These are phyloP conservation scores for Rhodotorula toruloides DNA, from an alignment of 768 basidiomycete genomes.

Conservation along the genomic window DNA sequence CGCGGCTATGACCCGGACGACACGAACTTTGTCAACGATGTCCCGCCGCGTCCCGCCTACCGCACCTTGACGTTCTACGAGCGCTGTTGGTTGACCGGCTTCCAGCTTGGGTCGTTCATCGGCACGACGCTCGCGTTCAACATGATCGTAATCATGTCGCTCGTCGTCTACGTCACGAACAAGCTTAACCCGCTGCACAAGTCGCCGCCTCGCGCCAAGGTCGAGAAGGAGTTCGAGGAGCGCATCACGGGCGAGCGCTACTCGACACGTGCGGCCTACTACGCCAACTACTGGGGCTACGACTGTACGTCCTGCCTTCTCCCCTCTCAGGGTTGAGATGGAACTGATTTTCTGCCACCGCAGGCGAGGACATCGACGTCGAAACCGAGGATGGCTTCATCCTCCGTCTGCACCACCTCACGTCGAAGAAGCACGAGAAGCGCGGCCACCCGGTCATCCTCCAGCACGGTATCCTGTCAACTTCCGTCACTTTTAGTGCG, in stretches of 20 bases:
- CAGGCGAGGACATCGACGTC: slow-evolving; percentile 49
- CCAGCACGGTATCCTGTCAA: slow-evolving; percentile 46
- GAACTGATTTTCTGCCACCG: too few species aligned
- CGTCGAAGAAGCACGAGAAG: slow-evolving; percentile 26
- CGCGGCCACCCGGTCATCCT: slow-evolving; percentile 49
- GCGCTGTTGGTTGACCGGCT: slow-evolving; percentile 16
- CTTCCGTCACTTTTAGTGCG: slow-evolving; percentile 29
- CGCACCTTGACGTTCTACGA: slow-evolving; percentile 24
- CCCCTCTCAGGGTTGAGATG: too few species aligned
- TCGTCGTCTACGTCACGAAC: slow-evolving; percentile 31
- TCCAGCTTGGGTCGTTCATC: slow-evolving; percentile 18
- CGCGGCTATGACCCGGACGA: slow-evolving; percentile 23
- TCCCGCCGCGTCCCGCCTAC: slow-evolving; percentile 17
- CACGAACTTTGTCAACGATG: slow-evolving; percentile 11
- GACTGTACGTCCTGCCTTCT: too few species aligned
- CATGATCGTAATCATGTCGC: slow-evolving; percentile 49
- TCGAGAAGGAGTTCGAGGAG: slow-evolving; percentile 47
- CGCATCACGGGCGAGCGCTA: slow-evolving; percentile 48
- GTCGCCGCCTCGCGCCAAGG: slow-evolving; percentile 48
- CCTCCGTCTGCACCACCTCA: slow-evolving; percentile 36
- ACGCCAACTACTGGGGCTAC: slow-evolving; percentile 44
- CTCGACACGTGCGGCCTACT: slow-evolving; percentile 47
- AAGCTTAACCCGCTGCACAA: slow-evolving; percentile 41
- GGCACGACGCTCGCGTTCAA: slow-evolving; percentile 48
- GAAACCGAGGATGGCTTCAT: slow-evolving; percentile 53